Conservation (phyloP, 2,329 filamentous ascomycete species). For the Neocatenulostroma microsporum region DNA sequence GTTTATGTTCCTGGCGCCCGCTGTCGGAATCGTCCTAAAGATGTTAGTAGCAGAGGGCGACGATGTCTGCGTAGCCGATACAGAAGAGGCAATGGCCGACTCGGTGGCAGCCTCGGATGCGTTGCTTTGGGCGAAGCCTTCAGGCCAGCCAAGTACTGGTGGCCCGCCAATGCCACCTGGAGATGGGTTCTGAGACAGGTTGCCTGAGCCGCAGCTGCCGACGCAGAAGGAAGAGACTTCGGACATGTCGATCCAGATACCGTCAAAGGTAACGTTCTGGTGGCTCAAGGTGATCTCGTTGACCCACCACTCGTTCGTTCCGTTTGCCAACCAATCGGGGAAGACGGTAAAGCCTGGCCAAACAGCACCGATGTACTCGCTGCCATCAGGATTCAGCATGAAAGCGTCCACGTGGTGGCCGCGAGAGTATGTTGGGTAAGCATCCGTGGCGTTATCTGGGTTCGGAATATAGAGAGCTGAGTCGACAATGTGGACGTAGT, state of each 20-base stretch:
- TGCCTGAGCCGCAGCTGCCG: slow-evolving; percentile 61
- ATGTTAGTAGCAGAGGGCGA: slow-evolving; percentile 12
- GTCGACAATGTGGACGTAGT: slow-evolving; percentile 56
- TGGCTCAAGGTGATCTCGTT: slow-evolving; percentile 47
- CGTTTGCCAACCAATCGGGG: slow-evolving; percentile 53
- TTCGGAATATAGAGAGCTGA: slow-evolving; percentile 65
- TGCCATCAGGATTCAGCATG: slow-evolving; percentile 30
- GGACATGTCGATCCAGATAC: slow-evolving; percentile 55
- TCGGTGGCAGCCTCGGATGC: slow-evolving; percentile 59
- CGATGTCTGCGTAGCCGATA: too few species aligned
- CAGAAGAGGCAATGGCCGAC: slow-evolving; percentile 51
- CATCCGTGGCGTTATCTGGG: slow-evolving; percentile 58
- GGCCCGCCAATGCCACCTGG: slow-evolving; percentile 59
- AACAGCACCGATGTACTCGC: slow-evolving; percentile 37
- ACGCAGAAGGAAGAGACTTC: slow-evolving; percentile 60
- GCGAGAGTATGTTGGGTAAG: slow-evolving; percentile 39
- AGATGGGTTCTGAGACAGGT: slow-evolving; percentile 59
- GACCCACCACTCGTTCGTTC: slow-evolving; percentile 53
- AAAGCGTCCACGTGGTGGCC: slow-evolving; percentile 29
- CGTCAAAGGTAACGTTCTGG: slow-evolving; percentile 47
- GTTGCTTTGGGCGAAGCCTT: slow-evolving; percentile 63
- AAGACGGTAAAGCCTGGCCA: slow-evolving; percentile 49
- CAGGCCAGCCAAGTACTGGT: slow-evolving; percentile 60
- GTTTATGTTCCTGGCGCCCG: slow-evolving; percentile 24
- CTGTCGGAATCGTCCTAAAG: slow-evolving; percentile 18